These are phyloP conservation scores for Candida vaughaniae DNA, from an alignment of 805 yeast species.

Conservation along the genomic window DNA sequence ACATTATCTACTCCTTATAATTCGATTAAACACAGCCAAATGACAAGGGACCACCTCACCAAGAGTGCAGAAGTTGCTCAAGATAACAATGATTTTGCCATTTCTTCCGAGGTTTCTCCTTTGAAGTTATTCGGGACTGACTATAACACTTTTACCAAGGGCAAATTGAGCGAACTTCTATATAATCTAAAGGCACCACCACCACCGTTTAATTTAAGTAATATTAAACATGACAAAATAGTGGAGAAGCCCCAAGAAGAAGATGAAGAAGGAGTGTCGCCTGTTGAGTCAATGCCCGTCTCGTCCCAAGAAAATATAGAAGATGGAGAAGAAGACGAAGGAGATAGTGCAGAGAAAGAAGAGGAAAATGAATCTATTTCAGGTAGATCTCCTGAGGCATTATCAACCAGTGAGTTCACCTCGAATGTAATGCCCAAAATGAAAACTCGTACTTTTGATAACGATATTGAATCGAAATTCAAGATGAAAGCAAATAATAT, in stretches of 20 bases:
- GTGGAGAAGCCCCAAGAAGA: slow-evolving; percentile 8
- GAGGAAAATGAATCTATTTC: too few relatives aligned
- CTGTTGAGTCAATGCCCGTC: too few relatives aligned
- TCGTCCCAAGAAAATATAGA: too few relatives aligned
- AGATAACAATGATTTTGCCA: slow-evolving; percentile 16
- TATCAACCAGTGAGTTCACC: not conserved
- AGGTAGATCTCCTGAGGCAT: not conserved
- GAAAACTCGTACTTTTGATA: slow-evolving; percentile 22
- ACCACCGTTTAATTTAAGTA: slow-evolving; percentile 13
- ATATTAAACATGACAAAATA: slow-evolving; percentile 3
- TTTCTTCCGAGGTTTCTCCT: slow-evolving; percentile 19
- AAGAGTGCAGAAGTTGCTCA: not conserved
- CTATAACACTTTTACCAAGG: slow-evolving; percentile 43
- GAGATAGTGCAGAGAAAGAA: not conserved
- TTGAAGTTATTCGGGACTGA: slow-evolving; percentile 37
- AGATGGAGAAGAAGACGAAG: not conserved
- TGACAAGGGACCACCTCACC: slow-evolving; percentile 9
- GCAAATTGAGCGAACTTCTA: slow-evolving; percentile 24
- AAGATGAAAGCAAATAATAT: slow-evolving; percentile 38
- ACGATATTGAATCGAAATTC: slow-evolving; percentile 36
- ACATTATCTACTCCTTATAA: slow-evolving; percentile 40
- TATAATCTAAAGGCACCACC: slow-evolving; percentile 11
- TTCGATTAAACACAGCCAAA: slow-evolving; percentile 16
- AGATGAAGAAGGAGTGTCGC: not conserved
- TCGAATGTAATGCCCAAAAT: slow-evolving; percentile 17